These are phyloP conservation scores for Tuber calosporum DNA, from an alignment of 495 filamentous ascomycete species.

Conservation along the genomic window DNA sequence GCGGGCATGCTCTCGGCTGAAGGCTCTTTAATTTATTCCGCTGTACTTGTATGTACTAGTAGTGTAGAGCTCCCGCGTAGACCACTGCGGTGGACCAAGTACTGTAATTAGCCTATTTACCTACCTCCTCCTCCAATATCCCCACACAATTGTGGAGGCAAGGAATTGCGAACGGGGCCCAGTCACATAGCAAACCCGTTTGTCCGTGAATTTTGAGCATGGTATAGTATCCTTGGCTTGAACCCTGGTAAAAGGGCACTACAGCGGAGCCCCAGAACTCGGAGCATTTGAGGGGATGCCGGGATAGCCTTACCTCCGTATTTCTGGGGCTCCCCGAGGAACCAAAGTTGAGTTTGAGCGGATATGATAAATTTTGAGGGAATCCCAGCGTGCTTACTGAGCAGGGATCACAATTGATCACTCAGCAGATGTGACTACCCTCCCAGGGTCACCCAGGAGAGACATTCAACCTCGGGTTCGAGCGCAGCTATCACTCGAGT, in stretches of 20 bases:
- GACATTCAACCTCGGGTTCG: not conserved
- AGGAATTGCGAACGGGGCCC: not conserved
- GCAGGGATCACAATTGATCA: not conserved
- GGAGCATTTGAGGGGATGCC: not conserved
- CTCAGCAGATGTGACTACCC: not conserved
- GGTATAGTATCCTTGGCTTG: not conserved
- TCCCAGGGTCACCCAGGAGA: not conserved
- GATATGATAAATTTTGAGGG: not conserved
- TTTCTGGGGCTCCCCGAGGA: not conserved
- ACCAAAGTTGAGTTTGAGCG: not conserved
- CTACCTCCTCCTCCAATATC: not conserved
- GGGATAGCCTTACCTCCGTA: not conserved
- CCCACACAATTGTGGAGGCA: not conserved
- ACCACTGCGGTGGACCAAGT: not conserved
- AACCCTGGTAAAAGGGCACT: not conserved
- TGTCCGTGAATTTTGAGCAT: not conserved
- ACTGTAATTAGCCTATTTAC: not conserved
- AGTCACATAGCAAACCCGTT: not conserved
- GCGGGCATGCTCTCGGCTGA: not conserved
- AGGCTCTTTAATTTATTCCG: not conserved
- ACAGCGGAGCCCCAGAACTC: not conserved
- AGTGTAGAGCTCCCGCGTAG: not conserved
- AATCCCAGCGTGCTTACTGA: too few species aligned
- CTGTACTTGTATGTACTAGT: too few species aligned
- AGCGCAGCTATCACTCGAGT: not conserved